A percentile compares a stretch with the other conserved stretches of the same genome.
Conservation (phyloP, 2,329 filamentous ascomycete species). For the Dryadomyces quercivorus region DNA sequence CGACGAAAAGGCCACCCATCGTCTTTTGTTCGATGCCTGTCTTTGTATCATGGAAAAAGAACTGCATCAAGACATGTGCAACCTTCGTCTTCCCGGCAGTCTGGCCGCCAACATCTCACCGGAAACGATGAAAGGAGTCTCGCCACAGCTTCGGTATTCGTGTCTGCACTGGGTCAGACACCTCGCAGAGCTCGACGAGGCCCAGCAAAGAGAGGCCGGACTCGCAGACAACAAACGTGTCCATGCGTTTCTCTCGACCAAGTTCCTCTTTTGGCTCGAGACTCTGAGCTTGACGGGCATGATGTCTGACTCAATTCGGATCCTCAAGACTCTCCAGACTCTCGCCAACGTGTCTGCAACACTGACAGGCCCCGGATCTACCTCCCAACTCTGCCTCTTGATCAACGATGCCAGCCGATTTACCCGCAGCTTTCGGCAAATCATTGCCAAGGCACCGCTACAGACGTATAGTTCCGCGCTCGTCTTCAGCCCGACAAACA, state of each 20-base stretch:
- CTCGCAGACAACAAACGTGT: neutral
- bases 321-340: neutral
- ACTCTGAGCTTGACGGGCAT: neutral
- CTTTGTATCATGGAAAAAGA: neutral
- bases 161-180: neutral
- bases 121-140: neutral
- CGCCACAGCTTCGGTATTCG: neutral
- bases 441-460: neutral
- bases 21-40: neutral
- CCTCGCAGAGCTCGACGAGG: neutral
- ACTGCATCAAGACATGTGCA: neutral
- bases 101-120: neutral
- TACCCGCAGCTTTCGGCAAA: neutral
- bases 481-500: neutral
- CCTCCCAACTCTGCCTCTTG: neutral
- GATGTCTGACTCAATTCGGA: neutral
- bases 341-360: neutral
- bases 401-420: neutral
- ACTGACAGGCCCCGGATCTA: neutral
- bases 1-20: neutral
- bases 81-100: neutral
- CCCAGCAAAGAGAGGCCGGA: neutral
- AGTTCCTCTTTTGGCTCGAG: conserved; percentile 1
- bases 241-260: neutral
- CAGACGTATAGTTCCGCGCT: neutral